Percentiles rank a stretch among this genome's conserved stretches.
Conservation (phyloP, 352 stramenopile species). For the Peronosclerospora sorghi region DNA sequence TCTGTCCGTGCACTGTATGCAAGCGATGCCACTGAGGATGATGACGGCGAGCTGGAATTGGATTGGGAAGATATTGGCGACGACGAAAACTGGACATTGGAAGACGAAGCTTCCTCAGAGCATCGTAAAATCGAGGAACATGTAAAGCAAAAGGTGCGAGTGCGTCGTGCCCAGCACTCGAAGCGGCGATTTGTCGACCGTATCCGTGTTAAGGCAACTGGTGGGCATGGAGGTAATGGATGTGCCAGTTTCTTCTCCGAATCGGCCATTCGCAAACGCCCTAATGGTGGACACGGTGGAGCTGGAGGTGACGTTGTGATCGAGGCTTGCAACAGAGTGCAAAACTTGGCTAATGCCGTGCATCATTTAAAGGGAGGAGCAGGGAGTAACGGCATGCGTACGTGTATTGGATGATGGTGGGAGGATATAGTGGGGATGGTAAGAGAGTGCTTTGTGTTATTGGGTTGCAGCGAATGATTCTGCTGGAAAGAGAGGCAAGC, state of each 20-base stretch:
- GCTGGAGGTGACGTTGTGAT: slow-evolving; percentile 76
- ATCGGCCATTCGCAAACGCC: slow-evolving; percentile 60
- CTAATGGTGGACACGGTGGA: slow-evolving; percentile 77
- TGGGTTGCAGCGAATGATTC: slow-evolving; percentile 52
- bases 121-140: slow-evolving; percentile 60
- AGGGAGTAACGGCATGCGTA: slow-evolving; percentile 80
- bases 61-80: slow-evolving; percentile 32
- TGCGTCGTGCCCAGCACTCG: slow-evolving; percentile 73
- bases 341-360: slow-evolving; percentile 76
- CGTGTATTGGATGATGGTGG: slow-evolving; percentile 8
- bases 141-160: slow-evolving; percentile 79
- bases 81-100: slow-evolving; percentile 12
- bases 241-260: slow-evolving; percentile 83
- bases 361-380: slow-evolving; percentile 77
- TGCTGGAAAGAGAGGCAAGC: slow-evolving; percentile 64
- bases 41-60: slow-evolving; percentile 25
- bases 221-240: slow-evolving; percentile 80
- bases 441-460: background rate
- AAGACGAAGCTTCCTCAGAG: slow-evolving; percentile 14
- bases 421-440: background rate
- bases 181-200: slow-evolving; percentile 87
- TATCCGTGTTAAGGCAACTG: slow-evolving; percentile 83
- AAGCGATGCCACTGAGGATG: slow-evolving; percentile 26
- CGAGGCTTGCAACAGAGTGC: slow-evolving; percentile 52
- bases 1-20: slow-evolving; percentile 5